These are phyloP conservation scores for Yarrowia sp. DNA, from an alignment of 805 yeast species.

Conservation along the genomic window DNA sequence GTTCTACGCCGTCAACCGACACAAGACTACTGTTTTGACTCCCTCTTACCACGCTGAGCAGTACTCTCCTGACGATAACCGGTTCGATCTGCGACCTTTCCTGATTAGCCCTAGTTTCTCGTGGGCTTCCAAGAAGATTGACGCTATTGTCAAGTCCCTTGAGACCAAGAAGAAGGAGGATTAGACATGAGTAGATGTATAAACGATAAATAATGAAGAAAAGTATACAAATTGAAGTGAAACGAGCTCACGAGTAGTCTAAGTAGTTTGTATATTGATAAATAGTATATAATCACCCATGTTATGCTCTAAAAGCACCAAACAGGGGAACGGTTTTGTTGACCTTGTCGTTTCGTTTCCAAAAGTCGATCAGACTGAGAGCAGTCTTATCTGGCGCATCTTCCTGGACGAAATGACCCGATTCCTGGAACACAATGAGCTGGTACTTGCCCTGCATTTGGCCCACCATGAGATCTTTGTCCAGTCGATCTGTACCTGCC, in stretches of 20 bases:
- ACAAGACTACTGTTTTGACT: conserved; percentile 96
- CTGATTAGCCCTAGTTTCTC: conserved; percentile 87
- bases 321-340: conserved; percentile 48
- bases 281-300: conserved; percentile 1
- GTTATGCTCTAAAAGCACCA: conserved; percentile 47
- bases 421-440: conserved; percentile 75
- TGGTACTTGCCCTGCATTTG: conserved; percentile 98
- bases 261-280: background rate
- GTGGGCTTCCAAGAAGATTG: conserved; percentile 90
- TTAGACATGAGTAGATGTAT: conserved; percentile 29
- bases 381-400: conserved; percentile 79
- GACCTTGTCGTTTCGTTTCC: conserved; percentile 49
- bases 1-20: conserved; percentile 93
- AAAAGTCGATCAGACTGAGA: conserved; percentile 53
- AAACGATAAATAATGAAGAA: too few relatives aligned
- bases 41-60: conserved; percentile 98
- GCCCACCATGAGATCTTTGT: conserved; percentile 84
- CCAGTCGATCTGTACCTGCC: conserved; percentile 90
- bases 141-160: conserved; percentile 61
- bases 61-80: conserved; percentile 96
- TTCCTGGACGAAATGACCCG: conserved; percentile 96
- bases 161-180: conserved; percentile 37
- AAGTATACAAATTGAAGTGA: too few relatives aligned
- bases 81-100: conserved; percentile 96
- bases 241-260: too few relatives aligned